A percentile compares a stretch with the other conserved stretches of the same genome.
Evolutionary conservation across 768 basidiomycete genomes (phyloP).

Genomic region (Chlorophyllum brunneum): DNA sequence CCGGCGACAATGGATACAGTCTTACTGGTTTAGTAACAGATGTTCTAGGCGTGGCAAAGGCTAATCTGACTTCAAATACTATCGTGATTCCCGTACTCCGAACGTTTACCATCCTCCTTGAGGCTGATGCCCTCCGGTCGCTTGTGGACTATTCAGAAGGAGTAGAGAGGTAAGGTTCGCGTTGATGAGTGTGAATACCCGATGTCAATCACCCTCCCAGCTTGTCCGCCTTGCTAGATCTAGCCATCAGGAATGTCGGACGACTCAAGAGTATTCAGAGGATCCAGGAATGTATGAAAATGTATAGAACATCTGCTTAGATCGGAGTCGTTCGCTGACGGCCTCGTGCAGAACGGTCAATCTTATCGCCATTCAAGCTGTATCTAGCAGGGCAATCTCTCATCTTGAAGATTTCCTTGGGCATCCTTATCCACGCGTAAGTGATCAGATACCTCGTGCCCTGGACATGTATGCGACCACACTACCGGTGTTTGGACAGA

Average conservation of each 20-base stretch:
- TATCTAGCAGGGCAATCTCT: slow-evolving; percentile 41
- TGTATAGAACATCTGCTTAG: slow-evolving; percentile 47
- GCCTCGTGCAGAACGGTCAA: slow-evolving; percentile 52
- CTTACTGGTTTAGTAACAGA: slow-evolving; percentile 52
- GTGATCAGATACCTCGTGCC: slow-evolving; percentile 19
- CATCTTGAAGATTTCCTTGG: slow-evolving; percentile 59
- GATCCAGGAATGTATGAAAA: slow-evolving; percentile 77
- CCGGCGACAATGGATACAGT: slow-evolving; percentile 35
- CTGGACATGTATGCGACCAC: slow-evolving; percentile 13
- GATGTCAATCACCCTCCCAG: slow-evolving; percentile 38
- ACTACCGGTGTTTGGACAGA: slow-evolving; percentile 35
- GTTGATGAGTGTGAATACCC: slow-evolving; percentile 31
- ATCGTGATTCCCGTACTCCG: slow-evolving; percentile 82
- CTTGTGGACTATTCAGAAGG: slow-evolving; percentile 46
- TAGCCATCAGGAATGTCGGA: slow-evolving; percentile 59
- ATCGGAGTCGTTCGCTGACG: slow-evolving; percentile 2
- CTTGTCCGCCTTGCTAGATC: slow-evolving; percentile 46
- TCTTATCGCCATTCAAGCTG: slow-evolving; percentile 48
- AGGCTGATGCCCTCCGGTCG: slow-evolving; percentile 54
- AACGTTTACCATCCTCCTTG: slow-evolving; percentile 69
- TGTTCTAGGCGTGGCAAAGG: slow-evolving; percentile 49
- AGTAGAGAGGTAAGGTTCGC: slow-evolving; percentile 42
- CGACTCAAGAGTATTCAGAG: slow-evolving; percentile 82
- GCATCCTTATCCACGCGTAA: slow-evolving; percentile 80
- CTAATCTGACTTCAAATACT: slow-evolving; percentile 57